Conservation (phyloP, 169 alveolate species). For the Perkinsus olseni region DNA sequence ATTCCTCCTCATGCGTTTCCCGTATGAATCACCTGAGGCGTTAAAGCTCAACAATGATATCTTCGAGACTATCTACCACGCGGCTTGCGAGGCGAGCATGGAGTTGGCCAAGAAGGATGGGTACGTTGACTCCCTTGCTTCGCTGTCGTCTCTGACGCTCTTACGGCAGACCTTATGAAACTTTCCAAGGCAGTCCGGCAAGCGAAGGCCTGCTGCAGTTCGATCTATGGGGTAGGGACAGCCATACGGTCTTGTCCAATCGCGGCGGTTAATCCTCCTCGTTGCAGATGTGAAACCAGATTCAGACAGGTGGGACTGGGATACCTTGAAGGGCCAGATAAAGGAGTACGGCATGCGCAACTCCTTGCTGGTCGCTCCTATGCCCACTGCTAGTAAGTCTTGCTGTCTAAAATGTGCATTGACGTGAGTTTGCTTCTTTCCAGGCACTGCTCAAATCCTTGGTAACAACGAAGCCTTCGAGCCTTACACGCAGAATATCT, state of each 20-base stretch:
- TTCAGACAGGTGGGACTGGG: slow-evolving; percentile 87
- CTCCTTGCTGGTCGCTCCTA: slow-evolving; percentile 93
- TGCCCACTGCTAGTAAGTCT: slow-evolving; percentile 99
- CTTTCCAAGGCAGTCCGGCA: slow-evolving; percentile 92
- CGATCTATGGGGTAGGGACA: slow-evolving; percentile 90
- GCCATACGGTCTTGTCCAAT: slow-evolving; percentile 41
- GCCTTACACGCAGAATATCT: slow-evolving; percentile 95
- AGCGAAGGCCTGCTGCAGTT: slow-evolving; percentile 88
- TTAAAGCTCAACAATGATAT: slow-evolving; percentile 77
- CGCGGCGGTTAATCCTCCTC: neutral
- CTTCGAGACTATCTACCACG: slow-evolving; percentile 95
- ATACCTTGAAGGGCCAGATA: slow-evolving; percentile 72
- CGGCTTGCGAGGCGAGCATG: slow-evolving; percentile 84
- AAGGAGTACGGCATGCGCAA: slow-evolving; percentile 88
- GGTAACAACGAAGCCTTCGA: slow-evolving; percentile 97
- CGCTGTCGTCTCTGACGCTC: neutral
- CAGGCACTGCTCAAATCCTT: neutral
- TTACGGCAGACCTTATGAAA: slow-evolving; percentile 70
- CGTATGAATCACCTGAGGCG: slow-evolving; percentile 92
- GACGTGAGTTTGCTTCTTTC: neutral
- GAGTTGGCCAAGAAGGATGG: slow-evolving; percentile 87
- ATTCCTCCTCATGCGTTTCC: slow-evolving; percentile 81
- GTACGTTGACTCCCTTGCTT: no score
- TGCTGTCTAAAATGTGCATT: slow-evolving; percentile 61
- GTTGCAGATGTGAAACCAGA: neutral